Evolutionary conservation across 2,329 filamentous ascomycete species (phyloP).

Genomic region (Cordyceps cateniannulata): DNA sequence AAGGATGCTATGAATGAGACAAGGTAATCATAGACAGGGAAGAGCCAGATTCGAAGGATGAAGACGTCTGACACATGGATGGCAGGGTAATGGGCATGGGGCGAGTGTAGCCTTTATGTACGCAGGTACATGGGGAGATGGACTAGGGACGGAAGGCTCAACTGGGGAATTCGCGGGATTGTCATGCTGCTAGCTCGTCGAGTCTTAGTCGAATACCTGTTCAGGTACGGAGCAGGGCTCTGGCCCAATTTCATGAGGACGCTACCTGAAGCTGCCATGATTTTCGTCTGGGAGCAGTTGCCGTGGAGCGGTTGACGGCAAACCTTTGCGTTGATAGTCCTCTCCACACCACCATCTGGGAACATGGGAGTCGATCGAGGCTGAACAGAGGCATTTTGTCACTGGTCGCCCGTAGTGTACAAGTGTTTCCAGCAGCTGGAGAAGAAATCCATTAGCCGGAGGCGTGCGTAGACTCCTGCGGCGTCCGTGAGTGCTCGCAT

Average conservation of each 20-base stretch:
- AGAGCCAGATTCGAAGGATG: slow-evolving; percentile 31
- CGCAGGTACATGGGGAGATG: neutral
- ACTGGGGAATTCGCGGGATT: neutral
- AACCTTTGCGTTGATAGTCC: neutral
- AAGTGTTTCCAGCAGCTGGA: too few relatives aligned
- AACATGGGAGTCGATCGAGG: too few relatives aligned
- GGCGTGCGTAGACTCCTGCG: too few relatives aligned
- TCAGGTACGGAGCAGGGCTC: neutral
- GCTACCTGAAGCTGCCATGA: neutral
- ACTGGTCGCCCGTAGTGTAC: too few relatives aligned
- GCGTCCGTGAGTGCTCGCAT: neutral
- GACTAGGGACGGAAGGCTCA: neutral
- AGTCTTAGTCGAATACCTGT: neutral
- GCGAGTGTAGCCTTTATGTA: neutral
- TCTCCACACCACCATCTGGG: neutral
- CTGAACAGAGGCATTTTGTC: too few relatives aligned
- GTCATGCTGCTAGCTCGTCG: neutral
- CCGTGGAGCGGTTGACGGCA: neutral
- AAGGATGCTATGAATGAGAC: neutral
- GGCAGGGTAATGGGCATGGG: neutral
- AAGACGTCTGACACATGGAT: neutral
- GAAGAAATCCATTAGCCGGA: too few relatives aligned
- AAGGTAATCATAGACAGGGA: slow-evolving; percentile 35
- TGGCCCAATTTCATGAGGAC: neutral
- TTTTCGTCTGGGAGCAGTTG: neutral